Conservation (phyloP, 495 filamentous ascomycete species). For the Amniculicola lignicola region DNA sequence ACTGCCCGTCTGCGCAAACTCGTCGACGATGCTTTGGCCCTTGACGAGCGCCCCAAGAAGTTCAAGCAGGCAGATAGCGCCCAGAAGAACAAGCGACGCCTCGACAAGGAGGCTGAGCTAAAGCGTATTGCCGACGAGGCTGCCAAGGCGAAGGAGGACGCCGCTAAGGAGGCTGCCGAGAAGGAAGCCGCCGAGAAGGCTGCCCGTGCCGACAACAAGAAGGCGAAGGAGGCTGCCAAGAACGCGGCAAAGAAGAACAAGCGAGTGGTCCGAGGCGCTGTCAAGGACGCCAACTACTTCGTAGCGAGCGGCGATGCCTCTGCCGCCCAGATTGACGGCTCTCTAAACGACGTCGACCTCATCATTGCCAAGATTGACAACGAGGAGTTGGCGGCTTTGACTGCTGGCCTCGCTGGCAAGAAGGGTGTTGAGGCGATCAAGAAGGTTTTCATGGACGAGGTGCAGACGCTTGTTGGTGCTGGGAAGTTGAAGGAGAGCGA, state of each 20-base stretch:
- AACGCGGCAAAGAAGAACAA: slow-evolving; percentile 99
- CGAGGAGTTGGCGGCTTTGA: slow-evolving; percentile 80
- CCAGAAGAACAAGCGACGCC: slow-evolving; percentile 86
- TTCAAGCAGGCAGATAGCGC: slow-evolving; percentile 89
- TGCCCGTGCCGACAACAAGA: slow-evolving; percentile 80
- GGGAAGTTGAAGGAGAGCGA: slow-evolving; percentile 85
- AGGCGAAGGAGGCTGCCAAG: slow-evolving; percentile 96
- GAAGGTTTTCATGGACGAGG: slow-evolving; percentile 61
- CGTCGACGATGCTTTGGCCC: slow-evolving; percentile 75
- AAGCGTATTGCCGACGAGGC: slow-evolving; percentile 79
- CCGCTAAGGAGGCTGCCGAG: slow-evolving; percentile 71
- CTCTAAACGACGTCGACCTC: slow-evolving; percentile 84
- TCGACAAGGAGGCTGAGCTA: slow-evolving; percentile 88
- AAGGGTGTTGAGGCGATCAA: slow-evolving; percentile 61
- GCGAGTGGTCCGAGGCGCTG: slow-evolving; percentile 81
- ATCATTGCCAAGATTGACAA: slow-evolving; percentile 82
- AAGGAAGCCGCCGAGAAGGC: slow-evolving; percentile 82
- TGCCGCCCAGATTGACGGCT: slow-evolving; percentile 70
- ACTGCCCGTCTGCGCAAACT: slow-evolving; percentile 82
- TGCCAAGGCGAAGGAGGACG: slow-evolving; percentile 70
- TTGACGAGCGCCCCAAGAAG: slow-evolving; percentile 93
- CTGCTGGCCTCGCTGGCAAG: slow-evolving; percentile 66
- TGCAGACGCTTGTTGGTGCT: slow-evolving; percentile 66
- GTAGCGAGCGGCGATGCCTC: slow-evolving; percentile 62
- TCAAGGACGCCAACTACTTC: slow-evolving; percentile 97